phyloP scores from a whole-genome alignment of 495 filamentous ascomycete species.

The Penicillium lividum region DNA sequence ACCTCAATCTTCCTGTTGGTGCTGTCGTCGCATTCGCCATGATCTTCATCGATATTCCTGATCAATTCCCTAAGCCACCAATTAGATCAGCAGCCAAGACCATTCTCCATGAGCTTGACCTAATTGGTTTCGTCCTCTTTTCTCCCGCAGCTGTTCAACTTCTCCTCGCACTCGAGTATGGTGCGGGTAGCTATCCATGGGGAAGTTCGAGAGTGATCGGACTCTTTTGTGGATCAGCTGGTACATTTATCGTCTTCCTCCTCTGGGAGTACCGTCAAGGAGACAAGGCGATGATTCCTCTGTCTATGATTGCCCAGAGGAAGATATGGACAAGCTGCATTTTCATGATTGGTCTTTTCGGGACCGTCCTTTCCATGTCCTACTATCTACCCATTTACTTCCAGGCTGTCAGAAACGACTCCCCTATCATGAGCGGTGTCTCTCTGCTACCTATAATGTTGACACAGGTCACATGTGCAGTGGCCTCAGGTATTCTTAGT shows the following conservation, averaged over 20 bases:
- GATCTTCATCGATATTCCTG: constrained; percentile 52
- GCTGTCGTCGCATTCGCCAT: constrained; percentile 46
- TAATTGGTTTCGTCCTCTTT: constrained; percentile 47
- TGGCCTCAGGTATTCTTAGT: constrained; percentile 46
- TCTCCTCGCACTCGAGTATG: constrained; percentile 53
- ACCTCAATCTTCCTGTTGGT: constrained; percentile 65
- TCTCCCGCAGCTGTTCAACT: constrained; percentile 47
- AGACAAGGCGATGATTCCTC: constrained; percentile 54
- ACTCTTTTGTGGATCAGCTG: constrained; percentile 52
- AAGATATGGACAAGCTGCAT: constrained; percentile 37
- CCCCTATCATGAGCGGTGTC: constrained; percentile 38
- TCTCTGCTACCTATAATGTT: constrained; percentile 49
- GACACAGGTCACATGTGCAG: constrained; percentile 46
- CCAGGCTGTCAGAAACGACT: constrained; percentile 33
- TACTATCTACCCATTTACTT: constrained; percentile 48
- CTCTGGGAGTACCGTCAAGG: constrained; percentile 50
- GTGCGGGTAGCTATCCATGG: constrained; percentile 45
- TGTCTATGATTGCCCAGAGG: constrained; percentile 31
- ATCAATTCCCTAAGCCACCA: constrained; percentile 41
- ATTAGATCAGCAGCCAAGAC: constrained; percentile 31
- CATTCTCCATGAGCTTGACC: constrained; percentile 39
- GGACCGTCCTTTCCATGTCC: constrained; percentile 23
- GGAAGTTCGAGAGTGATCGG: constrained; percentile 47
- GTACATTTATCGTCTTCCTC: constrained; percentile 42
- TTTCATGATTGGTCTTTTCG: constrained; percentile 21